These are phyloP conservation scores for Alternaria conjuncta DNA, from an alignment of 2,329 filamentous ascomycete species.

Conservation along the genomic window DNA sequence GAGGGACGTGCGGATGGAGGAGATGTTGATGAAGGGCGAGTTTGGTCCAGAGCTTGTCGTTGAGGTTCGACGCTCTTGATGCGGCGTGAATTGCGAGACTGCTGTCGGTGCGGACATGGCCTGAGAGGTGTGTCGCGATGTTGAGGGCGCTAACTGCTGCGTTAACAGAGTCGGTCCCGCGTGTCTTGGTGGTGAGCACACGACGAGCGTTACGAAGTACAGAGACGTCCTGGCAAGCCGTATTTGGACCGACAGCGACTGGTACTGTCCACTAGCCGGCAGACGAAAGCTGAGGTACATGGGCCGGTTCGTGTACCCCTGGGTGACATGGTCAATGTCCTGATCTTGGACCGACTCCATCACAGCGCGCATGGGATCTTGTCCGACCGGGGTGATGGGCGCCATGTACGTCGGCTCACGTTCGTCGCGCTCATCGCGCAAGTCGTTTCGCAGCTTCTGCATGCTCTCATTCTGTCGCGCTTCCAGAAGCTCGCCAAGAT, in stretches of 20 bases:
- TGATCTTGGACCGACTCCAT: constrained; percentile 50
- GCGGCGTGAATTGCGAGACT: constrained; percentile 36
- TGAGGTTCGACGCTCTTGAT: constrained; percentile 35
- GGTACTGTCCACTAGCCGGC: constrained; percentile 37
- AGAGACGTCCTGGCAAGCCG: constrained; percentile 52
- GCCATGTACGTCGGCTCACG: constrained; percentile 59
- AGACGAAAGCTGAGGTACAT: constrained; percentile 51
- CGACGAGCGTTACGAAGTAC: constrained; percentile 55
- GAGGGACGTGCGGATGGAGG: constrained; percentile 43
- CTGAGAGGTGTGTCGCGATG: constrained; percentile 35
- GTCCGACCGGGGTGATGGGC: constrained; percentile 53
- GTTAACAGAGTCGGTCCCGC: constrained; percentile 41
- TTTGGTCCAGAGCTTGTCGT: constrained; percentile 43
- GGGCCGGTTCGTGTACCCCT: constrained; percentile 51
- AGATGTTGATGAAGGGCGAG: constrained; percentile 46
- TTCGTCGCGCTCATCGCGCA: constrained; percentile 56
- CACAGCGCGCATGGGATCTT: constrained; percentile 52
- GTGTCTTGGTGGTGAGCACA: constrained; percentile 34
- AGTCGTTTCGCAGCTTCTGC: constrained; percentile 51
- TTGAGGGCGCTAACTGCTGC: constrained; percentile 43
- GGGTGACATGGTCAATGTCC: constrained; percentile 54
- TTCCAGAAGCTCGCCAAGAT: constrained; percentile 54
- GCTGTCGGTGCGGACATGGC: constrained; percentile 37
- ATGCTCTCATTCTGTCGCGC: constrained; percentile 51
- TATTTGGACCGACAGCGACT: constrained; percentile 44